Evolutionary conservation across 164 flowering plant genomes (phyloP).

Genomic region (Berberis vulgaris): DNA sequence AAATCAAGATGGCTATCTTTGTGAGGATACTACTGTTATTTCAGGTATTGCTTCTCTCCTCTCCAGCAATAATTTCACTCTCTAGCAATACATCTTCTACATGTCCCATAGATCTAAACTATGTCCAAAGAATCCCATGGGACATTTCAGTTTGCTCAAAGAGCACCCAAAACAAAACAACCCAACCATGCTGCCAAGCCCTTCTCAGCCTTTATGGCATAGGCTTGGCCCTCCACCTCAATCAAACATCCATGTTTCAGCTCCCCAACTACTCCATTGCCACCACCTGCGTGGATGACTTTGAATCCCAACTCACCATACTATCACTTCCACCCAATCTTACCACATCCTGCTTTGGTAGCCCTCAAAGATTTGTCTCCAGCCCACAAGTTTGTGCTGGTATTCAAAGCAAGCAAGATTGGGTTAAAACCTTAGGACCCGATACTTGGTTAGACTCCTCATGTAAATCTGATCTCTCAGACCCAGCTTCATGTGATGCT

Average conservation of each 20-base stretch:
- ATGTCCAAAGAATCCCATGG: conserved; percentile 40
- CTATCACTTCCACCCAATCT: conserved; percentile 29
- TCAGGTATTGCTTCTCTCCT: too few species aligned
- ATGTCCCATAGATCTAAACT: conserved; percentile 49
- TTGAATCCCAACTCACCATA: conserved; percentile 33
- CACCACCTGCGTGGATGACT: conserved; percentile 32
- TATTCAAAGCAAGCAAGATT: conserved; percentile 36
- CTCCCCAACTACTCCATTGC: conserved; percentile 35
- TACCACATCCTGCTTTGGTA: conserved; percentile 32
- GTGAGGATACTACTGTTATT: too few species aligned
- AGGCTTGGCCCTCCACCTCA: conserved; percentile 40
- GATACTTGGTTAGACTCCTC: conserved; percentile 33
- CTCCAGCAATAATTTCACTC: too few species aligned
- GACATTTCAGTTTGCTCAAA: conserved; percentile 32
- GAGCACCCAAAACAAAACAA: not conserved
- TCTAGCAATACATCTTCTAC: not conserved
- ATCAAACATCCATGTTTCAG: conserved; percentile 34
- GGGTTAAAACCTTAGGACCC: conserved; percentile 37
- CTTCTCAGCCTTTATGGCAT: conserved; percentile 47
- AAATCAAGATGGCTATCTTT: too few species aligned
- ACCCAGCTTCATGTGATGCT: conserved; percentile 37
- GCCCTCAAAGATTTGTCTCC: conserved; percentile 33
- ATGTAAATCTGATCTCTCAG: conserved; percentile 44
- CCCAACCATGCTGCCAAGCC: conserved; percentile 30
- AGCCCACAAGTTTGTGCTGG: conserved; percentile 39